Conservation (phyloP, 371 early-diverging fungal species). For the Apophysomyces ossiformis region DNA sequence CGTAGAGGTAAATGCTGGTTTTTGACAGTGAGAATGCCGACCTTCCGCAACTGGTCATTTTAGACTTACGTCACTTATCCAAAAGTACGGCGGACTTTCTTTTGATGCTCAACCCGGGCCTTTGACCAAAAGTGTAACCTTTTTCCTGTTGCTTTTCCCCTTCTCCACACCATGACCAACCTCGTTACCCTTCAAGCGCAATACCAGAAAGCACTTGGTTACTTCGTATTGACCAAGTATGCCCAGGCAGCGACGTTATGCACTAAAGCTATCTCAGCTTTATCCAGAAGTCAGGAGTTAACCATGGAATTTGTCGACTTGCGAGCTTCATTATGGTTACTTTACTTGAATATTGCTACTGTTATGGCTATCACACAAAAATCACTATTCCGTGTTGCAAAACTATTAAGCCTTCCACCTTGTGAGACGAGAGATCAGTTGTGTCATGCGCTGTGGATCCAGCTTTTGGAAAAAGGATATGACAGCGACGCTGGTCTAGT, state of each 20-base stretch:
- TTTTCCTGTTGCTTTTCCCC: neutral
- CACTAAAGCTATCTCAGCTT: constrained; percentile 12
- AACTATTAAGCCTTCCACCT: constrained; percentile 21
- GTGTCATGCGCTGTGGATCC: constrained; percentile 32
- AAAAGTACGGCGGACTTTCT: too few relatives aligned
- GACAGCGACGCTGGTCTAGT: constrained; percentile 17
- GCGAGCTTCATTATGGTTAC: constrained; percentile 23
- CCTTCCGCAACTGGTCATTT: too few relatives aligned
- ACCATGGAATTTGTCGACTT: neutral
- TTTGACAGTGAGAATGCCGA: too few relatives aligned
- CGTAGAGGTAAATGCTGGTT: too few relatives aligned
- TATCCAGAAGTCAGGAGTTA: neutral
- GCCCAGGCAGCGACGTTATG: constrained; percentile 20
- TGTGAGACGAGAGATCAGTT: constrained; percentile 20
- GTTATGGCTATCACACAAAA: constrained; percentile 24
- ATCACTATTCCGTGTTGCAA: constrained; percentile 12
- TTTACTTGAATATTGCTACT: constrained; percentile 45
- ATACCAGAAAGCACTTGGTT: constrained; percentile 26
- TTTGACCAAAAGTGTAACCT: neutral
- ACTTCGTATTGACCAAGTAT: constrained; percentile 25
- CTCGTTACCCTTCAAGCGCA: constrained; percentile 9
- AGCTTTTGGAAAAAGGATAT: constrained; percentile 26
- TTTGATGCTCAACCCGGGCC: too few relatives aligned
- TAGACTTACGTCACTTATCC: too few relatives aligned
- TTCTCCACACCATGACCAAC: constrained; percentile 13